Base-by-base conservation (phyloP, 495 filamentous ascomycete species). In the Astrocystis sublimbata region DNA sequence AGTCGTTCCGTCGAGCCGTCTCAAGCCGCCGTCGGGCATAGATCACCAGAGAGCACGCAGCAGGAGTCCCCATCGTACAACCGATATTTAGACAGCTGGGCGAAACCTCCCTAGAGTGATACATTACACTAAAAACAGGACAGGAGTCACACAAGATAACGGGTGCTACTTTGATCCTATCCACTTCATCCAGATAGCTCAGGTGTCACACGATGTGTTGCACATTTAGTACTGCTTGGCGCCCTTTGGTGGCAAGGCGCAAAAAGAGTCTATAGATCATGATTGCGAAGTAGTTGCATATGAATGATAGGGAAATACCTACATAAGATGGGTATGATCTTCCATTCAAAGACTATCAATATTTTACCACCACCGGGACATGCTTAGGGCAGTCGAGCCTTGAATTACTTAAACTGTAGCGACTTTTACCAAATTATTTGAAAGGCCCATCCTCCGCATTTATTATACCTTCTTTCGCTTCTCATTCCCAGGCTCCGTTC, bases 51-150 rank as follows among this genome's bases (percentile, higher is more conserved):
- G 49, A 7, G 49, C 30, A 13, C 49, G 49, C 12, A 52, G 49
- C 17, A 52, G 49, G n/a, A 52, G 49, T 35, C 49, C 49, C 35
- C 49, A 52, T 52, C 49, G 49, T 23, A 10, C 30, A 10, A 23
- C 30, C 19, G 49, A 52, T 1, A 52, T 35, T 19, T 51, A 33
- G 28, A 17, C 4, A 6, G 17, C 3, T 17, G 4, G 2, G n/a
- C 17, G 8, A 23, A n/a, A 49, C 45, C 2, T 6, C n/a, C n/a
- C 15, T 46, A 28, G 2, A 12, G 30, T n/a, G 2, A 4, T 30
- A 6, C 7, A 30, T 17, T 28, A 30, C 26, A 0, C 28, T 15
- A 28, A 28, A n/a, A 2, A 47, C 5, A 30, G 24, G n/a, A 30
- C 9, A 49, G 6, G 2, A 17, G 17, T 26, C 17, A 49, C 15